Conservation (phyloP, 2,329 filamentous ascomycete species). For the Epichloe hybrida region DNA sequence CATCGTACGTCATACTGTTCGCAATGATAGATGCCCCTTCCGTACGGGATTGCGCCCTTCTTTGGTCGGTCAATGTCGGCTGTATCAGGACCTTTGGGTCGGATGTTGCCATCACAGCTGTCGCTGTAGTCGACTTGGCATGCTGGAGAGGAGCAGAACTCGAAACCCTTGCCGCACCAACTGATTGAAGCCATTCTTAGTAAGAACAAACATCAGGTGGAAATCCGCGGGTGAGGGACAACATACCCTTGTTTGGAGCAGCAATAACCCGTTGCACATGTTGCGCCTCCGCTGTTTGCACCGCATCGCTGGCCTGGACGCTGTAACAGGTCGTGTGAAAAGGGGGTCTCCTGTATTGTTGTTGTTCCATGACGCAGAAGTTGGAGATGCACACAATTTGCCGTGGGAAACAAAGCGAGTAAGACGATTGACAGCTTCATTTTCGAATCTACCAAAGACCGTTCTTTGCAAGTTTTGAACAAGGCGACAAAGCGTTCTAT, state of each 20-base stretch:
- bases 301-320: slow-evolving; percentile 1
- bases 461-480: background rate
- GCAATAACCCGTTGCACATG: slow-evolving; percentile 23
- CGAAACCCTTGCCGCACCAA: slow-evolving; percentile 39
- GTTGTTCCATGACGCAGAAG: background rate
- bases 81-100: slow-evolving; percentile 37
- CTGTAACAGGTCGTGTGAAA: background rate
- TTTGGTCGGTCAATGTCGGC: slow-evolving; percentile 36
- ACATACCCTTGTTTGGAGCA: slow-evolving; percentile 29
- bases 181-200: slow-evolving; percentile 14
- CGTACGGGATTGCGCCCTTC: slow-evolving; percentile 41
- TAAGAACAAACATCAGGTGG: background rate
- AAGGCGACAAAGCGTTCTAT: background rate
- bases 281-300: background rate
- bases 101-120: slow-evolving; percentile 46
- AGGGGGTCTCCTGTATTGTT: background rate
- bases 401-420: background rate
- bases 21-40: slow-evolving; percentile 34
- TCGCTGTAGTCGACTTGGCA: slow-evolving; percentile 49
- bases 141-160: slow-evolving; percentile 47
- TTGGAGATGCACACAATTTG: background rate
- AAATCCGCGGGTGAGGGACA: background rate
- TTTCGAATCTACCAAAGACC: background rate
- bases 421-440: background rate
- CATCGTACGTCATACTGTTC: slow-evolving; percentile 27